A percentile compares a stretch with the other conserved stretches of the same genome.
Evolutionary conservation across 164 flowering plant species (phyloP).

Genomic region (Saururus chinensis): DNA sequence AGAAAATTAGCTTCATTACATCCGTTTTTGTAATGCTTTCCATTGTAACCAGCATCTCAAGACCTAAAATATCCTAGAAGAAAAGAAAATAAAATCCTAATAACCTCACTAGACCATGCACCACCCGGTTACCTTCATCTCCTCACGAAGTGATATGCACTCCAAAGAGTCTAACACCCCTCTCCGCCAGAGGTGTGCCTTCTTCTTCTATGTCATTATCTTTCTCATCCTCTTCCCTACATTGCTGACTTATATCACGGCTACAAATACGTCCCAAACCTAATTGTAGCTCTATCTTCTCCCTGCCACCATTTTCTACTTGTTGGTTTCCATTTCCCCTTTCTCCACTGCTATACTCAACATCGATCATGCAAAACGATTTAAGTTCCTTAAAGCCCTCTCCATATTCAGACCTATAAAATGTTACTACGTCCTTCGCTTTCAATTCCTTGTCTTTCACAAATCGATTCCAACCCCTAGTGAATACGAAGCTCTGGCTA

Average conservation of each 20-base stretch:
- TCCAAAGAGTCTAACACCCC: slow-evolving; percentile 27
- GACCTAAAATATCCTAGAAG: not conserved
- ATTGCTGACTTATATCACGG: not conserved
- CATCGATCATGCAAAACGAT: slow-evolving; percentile 21
- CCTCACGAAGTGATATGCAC: slow-evolving; percentile 17
- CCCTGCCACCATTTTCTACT: not conserved
- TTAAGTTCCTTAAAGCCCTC: slow-evolving; percentile 5
- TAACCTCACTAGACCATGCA: no score
- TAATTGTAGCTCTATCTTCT: slow-evolving; percentile 8
- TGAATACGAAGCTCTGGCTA: slow-evolving; percentile 77
- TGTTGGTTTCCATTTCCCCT: not conserved
- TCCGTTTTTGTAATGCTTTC: no score
- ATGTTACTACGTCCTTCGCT: slow-evolving; percentile 38
- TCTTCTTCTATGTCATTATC: not conserved
- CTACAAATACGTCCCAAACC: slow-evolving; percentile 2
- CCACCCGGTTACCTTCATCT: no score
- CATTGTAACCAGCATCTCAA: no score
- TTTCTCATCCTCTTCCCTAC: slow-evolving; percentile 5
- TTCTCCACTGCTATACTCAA: not conserved
- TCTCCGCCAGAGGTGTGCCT: slow-evolving; percentile 1
- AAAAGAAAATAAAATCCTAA: not conserved
- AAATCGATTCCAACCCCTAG: slow-evolving; percentile 69
- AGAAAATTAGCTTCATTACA: no score
- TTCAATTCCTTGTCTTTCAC: slow-evolving; percentile 52
- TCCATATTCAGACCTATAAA: slow-evolving; percentile 24